A percentile compares a stretch with the other conserved stretches of the same genome.
phyloP scores from a whole-genome alignment of 768 basidiomycete genomes.

The Phaffia tasmanica region DNA sequence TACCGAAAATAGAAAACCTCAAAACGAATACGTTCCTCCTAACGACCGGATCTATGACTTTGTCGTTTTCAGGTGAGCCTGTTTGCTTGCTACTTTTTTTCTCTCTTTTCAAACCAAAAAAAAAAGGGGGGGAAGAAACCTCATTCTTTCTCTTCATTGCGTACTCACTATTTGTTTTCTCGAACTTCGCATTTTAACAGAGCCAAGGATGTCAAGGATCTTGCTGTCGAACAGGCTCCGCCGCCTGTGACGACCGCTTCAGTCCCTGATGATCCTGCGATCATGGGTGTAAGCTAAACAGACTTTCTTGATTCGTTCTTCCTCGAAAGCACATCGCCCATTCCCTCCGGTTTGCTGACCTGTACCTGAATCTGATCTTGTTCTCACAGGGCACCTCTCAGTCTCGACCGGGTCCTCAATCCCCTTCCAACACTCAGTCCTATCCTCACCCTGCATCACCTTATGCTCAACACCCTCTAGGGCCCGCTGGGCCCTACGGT shows the following conservation, averaged over 20 bases:
- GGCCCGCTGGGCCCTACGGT: too few species aligned
- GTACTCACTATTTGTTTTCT: background rate
- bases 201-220: constrained; percentile 36
- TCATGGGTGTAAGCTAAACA: constrained; percentile 29
- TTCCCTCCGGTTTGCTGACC: background rate
- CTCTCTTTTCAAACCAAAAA: background rate
- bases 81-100: background rate
- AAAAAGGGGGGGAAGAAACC: background rate
- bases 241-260: constrained; percentile 21
- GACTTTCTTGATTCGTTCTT: background rate
- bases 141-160: background rate
- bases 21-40: constrained; percentile 63
- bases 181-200: constrained; percentile 3
- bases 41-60: constrained; percentile 74
- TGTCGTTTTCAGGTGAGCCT: constrained; percentile 60
- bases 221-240: constrained; percentile 32
- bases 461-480: constrained; percentile 18
- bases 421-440: constrained; percentile 9
- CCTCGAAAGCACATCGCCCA: background rate
- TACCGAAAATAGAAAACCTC: constrained; percentile 62
- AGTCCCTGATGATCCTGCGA: constrained; percentile 30
- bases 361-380: background rate
- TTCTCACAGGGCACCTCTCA: constrained; percentile 4
- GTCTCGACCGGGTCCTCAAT: constrained; percentile 12
- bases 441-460: constrained; percentile 14